These are phyloP conservation scores for Zygoascus ofunaensis DNA, from an alignment of 805 yeast genomes.

Conservation along the genomic window DNA sequence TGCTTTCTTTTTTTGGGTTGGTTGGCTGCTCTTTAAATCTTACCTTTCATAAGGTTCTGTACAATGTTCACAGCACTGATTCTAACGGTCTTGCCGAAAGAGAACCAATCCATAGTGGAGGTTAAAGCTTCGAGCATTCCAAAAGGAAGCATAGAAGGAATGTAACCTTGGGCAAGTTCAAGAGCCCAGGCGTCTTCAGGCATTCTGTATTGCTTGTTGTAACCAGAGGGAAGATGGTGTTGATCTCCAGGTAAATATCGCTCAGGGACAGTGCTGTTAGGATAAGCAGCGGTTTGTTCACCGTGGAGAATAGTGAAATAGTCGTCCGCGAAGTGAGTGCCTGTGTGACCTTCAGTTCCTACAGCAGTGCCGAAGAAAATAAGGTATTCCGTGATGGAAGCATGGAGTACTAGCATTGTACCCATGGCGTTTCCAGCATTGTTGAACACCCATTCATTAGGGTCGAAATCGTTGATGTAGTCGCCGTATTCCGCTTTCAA, in stretches of 20 bases:
- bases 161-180: conserved; percentile 98
- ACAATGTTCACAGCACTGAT: conserved; percentile 75
- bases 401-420: conserved; percentile 88
- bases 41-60: conserved; percentile 56
- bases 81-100: conserved; percentile 59
- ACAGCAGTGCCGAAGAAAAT: conserved; percentile 88
- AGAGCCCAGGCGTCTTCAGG: conserved; percentile 75
- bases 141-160: conserved; percentile 95
- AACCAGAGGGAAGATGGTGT: conserved; percentile 69
- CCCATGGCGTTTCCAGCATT: conserved; percentile 98
- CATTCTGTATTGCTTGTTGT: conserved; percentile 79
- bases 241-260: conserved; percentile 80
- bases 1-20: too few relatives aligned
- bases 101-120: conserved; percentile 69
- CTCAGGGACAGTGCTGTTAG: conserved; percentile 55
- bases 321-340: conserved; percentile 95
- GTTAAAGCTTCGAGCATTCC: conserved; percentile 75
- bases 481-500: conserved; percentile 63
- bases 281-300: conserved; percentile 61
- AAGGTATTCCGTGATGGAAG: conserved; percentile 85
- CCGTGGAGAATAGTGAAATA: conserved; percentile 87
- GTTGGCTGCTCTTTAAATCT: too few relatives aligned
- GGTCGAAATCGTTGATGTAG: conserved; percentile 58
- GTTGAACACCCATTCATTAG: conserved; percentile 90
- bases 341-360: conserved; percentile 95